Conservation (phyloP, 495 filamentous ascomycete genomes). For the Neurospora tetrasperma region DNA sequence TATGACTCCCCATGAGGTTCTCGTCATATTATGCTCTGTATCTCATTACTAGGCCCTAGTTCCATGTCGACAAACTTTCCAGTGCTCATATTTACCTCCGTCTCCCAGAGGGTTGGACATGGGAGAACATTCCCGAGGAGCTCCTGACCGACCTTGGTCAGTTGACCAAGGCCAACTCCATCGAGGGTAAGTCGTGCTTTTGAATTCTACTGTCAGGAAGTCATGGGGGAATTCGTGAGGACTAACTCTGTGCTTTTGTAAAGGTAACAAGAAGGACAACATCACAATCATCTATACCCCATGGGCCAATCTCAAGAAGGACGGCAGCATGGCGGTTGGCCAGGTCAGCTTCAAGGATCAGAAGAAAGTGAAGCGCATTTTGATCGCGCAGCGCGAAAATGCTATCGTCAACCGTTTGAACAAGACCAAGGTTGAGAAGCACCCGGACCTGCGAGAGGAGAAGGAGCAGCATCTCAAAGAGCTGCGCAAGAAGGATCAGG, state of each 20-base stretch:
- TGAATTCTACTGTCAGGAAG: too few relatives aligned
- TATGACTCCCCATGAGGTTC: not conserved
- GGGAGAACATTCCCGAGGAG: slow-evolving; percentile 69
- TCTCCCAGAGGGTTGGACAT: slow-evolving; percentile 67
- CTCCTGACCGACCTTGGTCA: slow-evolving; percentile 83
- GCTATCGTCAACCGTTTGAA: slow-evolving; percentile 89
- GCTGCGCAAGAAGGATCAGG: slow-evolving; percentile 59
- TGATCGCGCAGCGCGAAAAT: slow-evolving; percentile 71
- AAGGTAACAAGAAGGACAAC: slow-evolving; percentile 97
- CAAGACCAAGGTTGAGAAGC: slow-evolving; percentile 84
- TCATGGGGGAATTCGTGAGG: not conserved
- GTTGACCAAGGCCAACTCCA: slow-evolving; percentile 96
- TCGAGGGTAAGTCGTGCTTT: slow-evolving; percentile 55
- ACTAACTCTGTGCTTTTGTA: not conserved
- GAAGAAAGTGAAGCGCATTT: slow-evolving; percentile 73
- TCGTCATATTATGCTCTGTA: not conserved
- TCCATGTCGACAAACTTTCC: slow-evolving; percentile 95
- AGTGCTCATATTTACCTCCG: slow-evolving; percentile 94
- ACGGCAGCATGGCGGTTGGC: slow-evolving; percentile 89
- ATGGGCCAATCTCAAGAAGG: slow-evolving; percentile 93
- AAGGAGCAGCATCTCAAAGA: slow-evolving; percentile 63
- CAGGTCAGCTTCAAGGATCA: slow-evolving; percentile 92
- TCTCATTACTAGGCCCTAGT: slow-evolving; percentile 38
- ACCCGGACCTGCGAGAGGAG: slow-evolving; percentile 68
- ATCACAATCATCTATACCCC: slow-evolving; percentile 93